phyloP scores from a whole-genome alignment of 2,329 filamentous ascomycete genomes.

The Aspergillus sp. region DNA sequence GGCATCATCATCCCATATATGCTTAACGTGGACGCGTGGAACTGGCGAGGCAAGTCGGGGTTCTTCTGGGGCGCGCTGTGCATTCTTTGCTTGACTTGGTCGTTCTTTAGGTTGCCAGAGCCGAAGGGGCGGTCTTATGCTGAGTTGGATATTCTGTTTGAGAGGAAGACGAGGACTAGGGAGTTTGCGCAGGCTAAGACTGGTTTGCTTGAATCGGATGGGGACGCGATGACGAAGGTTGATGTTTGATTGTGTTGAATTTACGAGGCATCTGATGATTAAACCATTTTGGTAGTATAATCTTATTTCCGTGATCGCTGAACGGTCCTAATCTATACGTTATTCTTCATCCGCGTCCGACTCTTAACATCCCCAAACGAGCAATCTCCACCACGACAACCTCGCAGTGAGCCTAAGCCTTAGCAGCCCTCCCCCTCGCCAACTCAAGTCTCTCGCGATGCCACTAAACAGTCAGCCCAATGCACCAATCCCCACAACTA shows the following conservation, averaged over 20 bases:
- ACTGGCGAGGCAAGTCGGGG: constrained; percentile 78
- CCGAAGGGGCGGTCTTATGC: constrained; percentile 74
- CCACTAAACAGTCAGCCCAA: constrained; percentile 16
- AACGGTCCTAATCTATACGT: background rate
- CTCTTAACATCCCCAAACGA: too few relatives aligned
- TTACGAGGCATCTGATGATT: too few relatives aligned
- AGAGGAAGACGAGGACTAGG: constrained; percentile 48
- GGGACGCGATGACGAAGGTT: background rate
- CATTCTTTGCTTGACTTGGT: constrained; percentile 72
- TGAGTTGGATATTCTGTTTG: constrained; percentile 78
- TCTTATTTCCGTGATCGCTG: background rate
- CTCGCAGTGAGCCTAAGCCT: background rate
- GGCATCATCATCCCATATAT: constrained; percentile 81
- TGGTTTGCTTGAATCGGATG: background rate
- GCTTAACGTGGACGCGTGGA: constrained; percentile 78
- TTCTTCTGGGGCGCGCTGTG: constrained; percentile 81
- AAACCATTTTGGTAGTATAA: background rate
- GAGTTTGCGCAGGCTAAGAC: constrained; percentile 3
- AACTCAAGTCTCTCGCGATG: constrained; percentile 22
- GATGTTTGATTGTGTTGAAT: background rate
- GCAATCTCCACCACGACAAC: too few relatives aligned
- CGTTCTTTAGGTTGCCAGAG: constrained; percentile 74
- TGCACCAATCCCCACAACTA: background rate
- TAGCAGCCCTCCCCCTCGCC: background rate
- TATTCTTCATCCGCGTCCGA: too few relatives aligned